Percentiles rank a stretch among this genome's conserved stretches.
These are phyloP conservation scores for Rhizopogon rudus DNA, from an alignment of 768 basidiomycete species.

Conservation along the genomic window DNA sequence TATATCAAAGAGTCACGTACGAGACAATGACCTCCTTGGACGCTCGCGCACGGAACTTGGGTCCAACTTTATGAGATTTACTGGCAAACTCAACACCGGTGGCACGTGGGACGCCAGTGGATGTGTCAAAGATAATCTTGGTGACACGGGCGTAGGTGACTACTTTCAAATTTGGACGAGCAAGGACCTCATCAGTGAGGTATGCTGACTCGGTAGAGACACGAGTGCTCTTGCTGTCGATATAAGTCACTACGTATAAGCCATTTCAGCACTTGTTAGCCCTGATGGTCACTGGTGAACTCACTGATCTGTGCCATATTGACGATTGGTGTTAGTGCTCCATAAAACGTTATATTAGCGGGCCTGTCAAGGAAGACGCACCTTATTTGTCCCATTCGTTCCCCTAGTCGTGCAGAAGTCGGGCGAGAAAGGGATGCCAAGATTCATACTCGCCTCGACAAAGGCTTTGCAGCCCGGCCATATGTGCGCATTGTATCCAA, in stretches of 20 bases:
- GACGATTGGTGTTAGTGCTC: neutral
- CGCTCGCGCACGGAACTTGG: constrained; percentile 41
- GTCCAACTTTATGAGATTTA: constrained; percentile 25
- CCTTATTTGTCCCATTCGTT: constrained; percentile 58
- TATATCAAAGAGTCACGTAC: constrained; percentile 31
- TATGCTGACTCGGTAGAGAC: constrained; percentile 66
- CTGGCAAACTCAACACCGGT: constrained; percentile 56
- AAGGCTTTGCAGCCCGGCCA: constrained; percentile 48
- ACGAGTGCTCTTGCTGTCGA: constrained; percentile 45
- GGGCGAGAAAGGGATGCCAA: constrained; percentile 45
- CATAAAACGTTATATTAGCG: neutral
- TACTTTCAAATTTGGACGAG: constrained; percentile 63
- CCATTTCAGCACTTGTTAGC: constrained; percentile 1
- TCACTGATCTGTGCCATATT: constrained; percentile 35
- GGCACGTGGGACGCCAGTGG: constrained; percentile 38
- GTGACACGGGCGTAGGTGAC: constrained; percentile 53
- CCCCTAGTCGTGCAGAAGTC: constrained; percentile 57
- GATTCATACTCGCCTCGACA: constrained; percentile 44
- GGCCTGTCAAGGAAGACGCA: constrained; percentile 21
- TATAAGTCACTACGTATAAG: constrained; percentile 54
- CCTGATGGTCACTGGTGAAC: constrained; percentile 5
- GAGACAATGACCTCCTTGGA: constrained; percentile 57
- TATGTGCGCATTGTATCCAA: constrained; percentile 51
- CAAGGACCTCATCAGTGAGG: constrained; percentile 58
- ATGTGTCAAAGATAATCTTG: constrained; percentile 48